phyloP scores from a whole-genome alignment of 306 rosid species.

The Crataegus laevigata region DNA sequence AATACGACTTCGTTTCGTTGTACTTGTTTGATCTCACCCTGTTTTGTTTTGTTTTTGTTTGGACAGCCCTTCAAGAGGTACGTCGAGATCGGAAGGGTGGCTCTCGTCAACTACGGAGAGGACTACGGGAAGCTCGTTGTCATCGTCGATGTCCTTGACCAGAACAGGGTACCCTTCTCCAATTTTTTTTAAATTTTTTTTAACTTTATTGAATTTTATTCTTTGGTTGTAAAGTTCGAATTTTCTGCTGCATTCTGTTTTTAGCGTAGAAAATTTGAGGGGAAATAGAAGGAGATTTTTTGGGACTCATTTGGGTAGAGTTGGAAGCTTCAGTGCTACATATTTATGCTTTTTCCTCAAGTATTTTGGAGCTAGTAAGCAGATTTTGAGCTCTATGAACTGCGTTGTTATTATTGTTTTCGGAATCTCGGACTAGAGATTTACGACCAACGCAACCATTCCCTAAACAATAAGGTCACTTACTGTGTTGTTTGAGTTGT shows the following conservation, averaged over 20 bases:
- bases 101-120: slow-evolving; percentile 78
- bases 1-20: not conserved
- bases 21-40: not conserved
- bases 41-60: not conserved
- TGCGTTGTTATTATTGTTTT: not conserved
- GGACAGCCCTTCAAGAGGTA: slow-evolving; percentile 83
- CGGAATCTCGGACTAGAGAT: not conserved
- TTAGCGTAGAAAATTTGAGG: not conserved
- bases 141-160: slow-evolving; percentile 88
- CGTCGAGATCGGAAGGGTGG: slow-evolving; percentile 93
- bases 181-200: not conserved
- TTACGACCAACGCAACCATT: not conserved
- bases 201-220: not conserved
- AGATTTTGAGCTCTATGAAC: not conserved
- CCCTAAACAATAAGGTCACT: not conserved
- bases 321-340: too few species aligned
- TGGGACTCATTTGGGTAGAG: not conserved
- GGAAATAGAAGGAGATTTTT: not conserved
- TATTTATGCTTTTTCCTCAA: not conserved
- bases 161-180: slow-evolving; percentile 48
- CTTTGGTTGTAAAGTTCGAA: not conserved
- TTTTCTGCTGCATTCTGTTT: not conserved
- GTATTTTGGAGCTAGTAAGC: not conserved
- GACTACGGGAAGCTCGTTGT: slow-evolving; percentile 89
- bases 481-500: not conserved